These are phyloP conservation scores for Fusarium brachygibbosum DNA, from an alignment of 2,329 filamentous ascomycete species.

Conservation along the genomic window DNA sequence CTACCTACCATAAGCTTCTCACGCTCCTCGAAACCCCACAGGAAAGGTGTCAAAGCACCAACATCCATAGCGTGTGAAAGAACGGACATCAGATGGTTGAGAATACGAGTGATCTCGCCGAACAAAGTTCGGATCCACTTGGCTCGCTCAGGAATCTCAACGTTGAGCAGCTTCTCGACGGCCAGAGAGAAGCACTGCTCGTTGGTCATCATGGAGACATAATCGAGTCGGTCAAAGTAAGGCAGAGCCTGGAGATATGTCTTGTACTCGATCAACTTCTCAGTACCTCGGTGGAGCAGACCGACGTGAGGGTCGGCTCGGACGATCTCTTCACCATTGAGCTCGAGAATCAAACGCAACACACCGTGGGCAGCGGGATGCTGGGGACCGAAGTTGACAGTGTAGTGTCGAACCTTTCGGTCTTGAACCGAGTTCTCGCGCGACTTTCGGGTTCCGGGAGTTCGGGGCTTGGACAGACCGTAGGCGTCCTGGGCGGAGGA, in stretches of 20 bases:
- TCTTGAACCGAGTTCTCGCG: conserved; percentile 64
- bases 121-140: conserved; percentile 98
- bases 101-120: conserved; percentile 90
- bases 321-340: conserved; percentile 97
- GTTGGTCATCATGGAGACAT: conserved; percentile 99
- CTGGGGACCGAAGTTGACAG: conserved; percentile 99
- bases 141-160: conserved; percentile 94
- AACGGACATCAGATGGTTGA: conserved; percentile 99
- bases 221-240: conserved; percentile 98
- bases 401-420: conserved; percentile 98
- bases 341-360: conserved; percentile 94
- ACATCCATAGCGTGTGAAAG: conserved; percentile 99
- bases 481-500: conserved; percentile 64
- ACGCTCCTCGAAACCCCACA: conserved; percentile 99
- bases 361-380: conserved; percentile 99
- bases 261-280: conserved; percentile 99
- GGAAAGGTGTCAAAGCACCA: conserved; percentile 95
- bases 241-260: conserved; percentile 98
- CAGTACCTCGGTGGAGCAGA: conserved; percentile 93
- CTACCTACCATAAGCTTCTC: conserved; percentile 96
- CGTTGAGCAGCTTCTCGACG: conserved; percentile 97
- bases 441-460: conserved; percentile 60
- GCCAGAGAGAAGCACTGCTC: conserved; percentile 97
- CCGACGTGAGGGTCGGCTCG: conserved; percentile 97
- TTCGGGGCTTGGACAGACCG: conserved; percentile 59